Evolutionary conservation across 306 rosid genomes (phyloP), one percentile per base, ranked within the genome.

Genomic region (Casuarina cunninghamiana): DNA sequence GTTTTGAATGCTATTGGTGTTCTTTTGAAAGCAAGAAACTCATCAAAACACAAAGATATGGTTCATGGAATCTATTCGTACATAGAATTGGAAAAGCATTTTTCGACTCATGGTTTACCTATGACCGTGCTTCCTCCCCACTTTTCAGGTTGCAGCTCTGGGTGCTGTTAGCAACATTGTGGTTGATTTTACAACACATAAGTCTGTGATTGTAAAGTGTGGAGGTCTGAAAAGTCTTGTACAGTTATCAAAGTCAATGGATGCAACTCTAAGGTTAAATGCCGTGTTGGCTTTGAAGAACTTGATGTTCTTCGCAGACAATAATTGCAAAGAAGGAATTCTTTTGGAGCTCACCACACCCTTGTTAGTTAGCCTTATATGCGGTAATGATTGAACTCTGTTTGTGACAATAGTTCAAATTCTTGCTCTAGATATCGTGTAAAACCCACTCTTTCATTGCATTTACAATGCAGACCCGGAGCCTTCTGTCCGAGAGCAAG

Each of bases 221-320:
- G 97, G 99, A 75, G 99, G 97, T 32, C 73, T 88, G 82, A 93
- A 87, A 83, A 90, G 79, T 84, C 91, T 95, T 84, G 91, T 91
- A 76, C 96, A 84, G 75, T 87, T 93, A 82, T 84, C 97, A 19
- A 91, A 87, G 83, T 90, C 97, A 19, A 91, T 95, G 99, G 99
- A 95, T 84, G 81, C 93, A 6, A 85, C 82, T 72, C 65, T 90
- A 76, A 89, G 97, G 77, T 72, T 87, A 70, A 93, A 91, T 80
- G 93, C 99, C 71, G 83, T 95, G 71, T 73, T 97, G 96, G 97
- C 96, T 79, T 86, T 95, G 82, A 89, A 92, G 90, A 95, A 93
- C 88, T 83, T 90, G 85, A 63, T 85, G 88, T 95, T 93, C 84
- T 97, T 88, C n/a, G 87, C 94, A 2, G 95, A 95, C 83, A 82